Conservation (phyloP, 2,329 filamentous ascomycete genomes). For the Cercospora berteroae region DNA sequence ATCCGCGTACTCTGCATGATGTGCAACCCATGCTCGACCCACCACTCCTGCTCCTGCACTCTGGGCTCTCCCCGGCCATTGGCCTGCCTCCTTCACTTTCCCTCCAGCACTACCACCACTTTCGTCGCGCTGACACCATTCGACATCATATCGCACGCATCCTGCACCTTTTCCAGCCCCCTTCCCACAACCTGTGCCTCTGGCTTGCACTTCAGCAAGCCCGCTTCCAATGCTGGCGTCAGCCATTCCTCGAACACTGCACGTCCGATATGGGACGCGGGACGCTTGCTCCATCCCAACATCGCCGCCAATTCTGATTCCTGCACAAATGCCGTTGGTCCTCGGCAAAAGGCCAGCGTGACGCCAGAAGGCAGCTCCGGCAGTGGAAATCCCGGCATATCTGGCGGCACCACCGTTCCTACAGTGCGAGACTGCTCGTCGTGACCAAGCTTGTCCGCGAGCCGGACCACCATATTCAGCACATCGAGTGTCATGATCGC, state of each 20-base stretch:
- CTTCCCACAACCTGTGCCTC: constrained; percentile 38
- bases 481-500: background rate
- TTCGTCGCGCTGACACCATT: constrained; percentile 24
- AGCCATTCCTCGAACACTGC: constrained; percentile 17
- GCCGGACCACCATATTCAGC: background rate
- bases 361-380: too few relatives aligned
- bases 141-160: constrained; percentile 46
- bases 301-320: too few relatives aligned
- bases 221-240: constrained; percentile 38
- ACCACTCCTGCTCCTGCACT: background rate
- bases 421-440: background rate
- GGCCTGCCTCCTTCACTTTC: background rate
- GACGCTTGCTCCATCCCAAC: too few relatives aligned
- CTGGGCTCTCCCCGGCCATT: background rate
- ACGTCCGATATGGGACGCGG: too few relatives aligned
- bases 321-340: too few relatives aligned
- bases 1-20: too few relatives aligned
- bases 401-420: too few relatives aligned
- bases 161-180: constrained; percentile 46
- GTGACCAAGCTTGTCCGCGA: background rate
- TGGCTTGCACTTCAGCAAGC: too few relatives aligned
- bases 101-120: constrained; percentile 40
- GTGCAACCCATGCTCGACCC: background rate
- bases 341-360: too few relatives aligned
- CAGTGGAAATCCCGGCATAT: too few relatives aligned